Base-by-base conservation (phyloP, 768 basidiomycete genomes). In the Termitomyces sp. region DNA sequence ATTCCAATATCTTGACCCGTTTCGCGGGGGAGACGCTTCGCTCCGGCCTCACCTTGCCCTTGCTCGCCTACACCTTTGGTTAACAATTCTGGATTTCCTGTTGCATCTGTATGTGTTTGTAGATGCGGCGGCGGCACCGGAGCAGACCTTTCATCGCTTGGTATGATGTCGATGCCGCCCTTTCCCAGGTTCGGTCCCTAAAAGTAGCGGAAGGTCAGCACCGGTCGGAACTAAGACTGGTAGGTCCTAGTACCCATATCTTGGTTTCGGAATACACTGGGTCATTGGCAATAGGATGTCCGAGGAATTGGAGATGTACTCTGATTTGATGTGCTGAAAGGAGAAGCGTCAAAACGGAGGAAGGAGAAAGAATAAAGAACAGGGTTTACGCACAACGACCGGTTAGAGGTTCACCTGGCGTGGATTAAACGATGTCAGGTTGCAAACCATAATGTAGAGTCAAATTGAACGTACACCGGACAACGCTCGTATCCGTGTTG, bases 251-350 rank as follows among this genome's bases (percentile, higher is more conserved):
- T 65, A 86, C 91, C 91, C 91, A 93, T 54, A 91, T 91, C 42
- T 79, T 81, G 36, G 77, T 75, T 59, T 90, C 89, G 18, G 89
- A 88, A 72, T 99, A 99, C 3, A 98, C 81, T 2, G 95, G 92
- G 65, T 98, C 97, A 69, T 99, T 98, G 12, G 93, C 91, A 62
- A 99, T 94, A 0, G 97, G 89, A 68, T 91, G 77, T 1, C 96
- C 97, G 58, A 99, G 83, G 72, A 82, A 98, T 72, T 98, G 97
- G 3, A 99, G 81, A 68, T 99, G 97, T 3, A 99, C 96, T 52
- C 97, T 84, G 58, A 98, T 91, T 72, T 99, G 97, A 74, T 99
- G 97, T 0, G 97, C 95, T 97, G 63, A n/a, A 50, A 41, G 24
- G 39, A 42, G 27, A 47, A 62, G 45, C 2, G 20, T 42, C 42